Base-by-base conservation (phyloP, 2,329 filamentous ascomycete species). In the Exophiala calicioides region DNA sequence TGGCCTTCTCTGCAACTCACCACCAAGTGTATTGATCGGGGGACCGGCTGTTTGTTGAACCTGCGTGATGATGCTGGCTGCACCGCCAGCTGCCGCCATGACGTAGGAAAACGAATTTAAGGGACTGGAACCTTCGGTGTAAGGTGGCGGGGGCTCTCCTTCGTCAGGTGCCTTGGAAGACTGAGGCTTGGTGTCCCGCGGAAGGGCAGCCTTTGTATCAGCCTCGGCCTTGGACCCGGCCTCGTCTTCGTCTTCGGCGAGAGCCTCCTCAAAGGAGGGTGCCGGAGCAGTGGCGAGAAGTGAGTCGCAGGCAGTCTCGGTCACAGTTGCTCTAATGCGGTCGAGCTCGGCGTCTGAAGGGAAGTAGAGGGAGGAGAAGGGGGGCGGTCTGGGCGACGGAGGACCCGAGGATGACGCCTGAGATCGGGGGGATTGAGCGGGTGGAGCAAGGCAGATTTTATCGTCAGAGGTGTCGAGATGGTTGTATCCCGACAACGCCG, bases 61-160 rank as follows among this genome's bases (percentile, higher is more conserved):
- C 75, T 98, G 93, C 71, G 93, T 98, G 74, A 98, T 95, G 67
- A 98, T 95, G 81, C 93, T 97, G 75, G 90, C 86, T 61, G 90
- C 88, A 74, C 90, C 91, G 78, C 91, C 91, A 72, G 91, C 90
- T 68, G 90, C 88, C 72, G 93, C 90, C 93, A 98, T 98, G 68
- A 95, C 82, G 81, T 94, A 98, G 61, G 86, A 85, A 65, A 98
- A 98, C 47, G 89, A 88, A 52, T 86, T 80, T 67, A 98, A 82
- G 54, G 93, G 93, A 74, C 89, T 96, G 52, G 84, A 86, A 62
- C 91, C 90, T 81, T 97, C 91, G 59, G 88, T 90, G 69, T 98
- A 98, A 47, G 93, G 91, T 48, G 93, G 93, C 52, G 93, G 93
- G 49, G 91, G 91, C 74, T 97, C 93, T 70, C 82, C 80, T 72